These are phyloP conservation scores for Globisporangium splendens DNA, from an alignment of 352 stramenopile species.

Conservation along the genomic window DNA sequence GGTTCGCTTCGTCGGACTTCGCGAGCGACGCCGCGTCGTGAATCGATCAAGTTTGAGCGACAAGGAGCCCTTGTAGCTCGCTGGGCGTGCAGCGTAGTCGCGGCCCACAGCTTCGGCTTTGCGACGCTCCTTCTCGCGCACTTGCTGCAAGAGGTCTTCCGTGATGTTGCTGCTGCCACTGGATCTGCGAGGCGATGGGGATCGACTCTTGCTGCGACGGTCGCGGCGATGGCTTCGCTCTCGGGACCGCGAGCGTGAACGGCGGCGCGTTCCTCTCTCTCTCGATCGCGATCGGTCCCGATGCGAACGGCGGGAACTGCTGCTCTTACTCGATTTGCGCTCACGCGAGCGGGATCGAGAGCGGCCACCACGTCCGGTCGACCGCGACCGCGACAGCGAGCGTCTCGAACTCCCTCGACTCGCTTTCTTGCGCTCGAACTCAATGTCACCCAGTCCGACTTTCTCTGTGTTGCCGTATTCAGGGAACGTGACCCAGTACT, in stretches of 20 bases:
- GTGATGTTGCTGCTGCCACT: slow-evolving; percentile 27
- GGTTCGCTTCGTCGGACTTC: slow-evolving; percentile 58
- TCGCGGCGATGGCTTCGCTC: slow-evolving; percentile 14
- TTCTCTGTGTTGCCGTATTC: slow-evolving; percentile 97
- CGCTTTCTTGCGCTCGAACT: slow-evolving; percentile 56
- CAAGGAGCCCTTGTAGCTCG: slow-evolving; percentile 91
- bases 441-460: slow-evolving; percentile 93
- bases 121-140: slow-evolving; percentile 88
- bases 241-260: slow-evolving; percentile 39
- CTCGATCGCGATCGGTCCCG: slow-evolving; percentile 39
- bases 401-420: slow-evolving; percentile 7
- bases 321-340: slow-evolving; percentile 26
- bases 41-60: slow-evolving; percentile 90
- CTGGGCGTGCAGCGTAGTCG: slow-evolving; percentile 88
- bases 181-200: slow-evolving; percentile 10
- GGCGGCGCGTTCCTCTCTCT: slow-evolving; percentile 16
- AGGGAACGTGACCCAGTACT: slow-evolving; percentile 91
- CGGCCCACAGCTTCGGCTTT: slow-evolving; percentile 86
- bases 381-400: slow-evolving; percentile 29
- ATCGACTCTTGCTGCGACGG: slow-evolving; percentile 16
- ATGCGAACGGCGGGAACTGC: slow-evolving; percentile 20
- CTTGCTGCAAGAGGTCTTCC: slow-evolving; percentile 88
- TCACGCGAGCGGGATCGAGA: slow-evolving; percentile 41
- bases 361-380: slow-evolving; percentile 20
- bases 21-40: slow-evolving; percentile 67